Conservation (phyloP, 192 early-diverging fungal genomes). For the Allomyces javanicus region DNA sequence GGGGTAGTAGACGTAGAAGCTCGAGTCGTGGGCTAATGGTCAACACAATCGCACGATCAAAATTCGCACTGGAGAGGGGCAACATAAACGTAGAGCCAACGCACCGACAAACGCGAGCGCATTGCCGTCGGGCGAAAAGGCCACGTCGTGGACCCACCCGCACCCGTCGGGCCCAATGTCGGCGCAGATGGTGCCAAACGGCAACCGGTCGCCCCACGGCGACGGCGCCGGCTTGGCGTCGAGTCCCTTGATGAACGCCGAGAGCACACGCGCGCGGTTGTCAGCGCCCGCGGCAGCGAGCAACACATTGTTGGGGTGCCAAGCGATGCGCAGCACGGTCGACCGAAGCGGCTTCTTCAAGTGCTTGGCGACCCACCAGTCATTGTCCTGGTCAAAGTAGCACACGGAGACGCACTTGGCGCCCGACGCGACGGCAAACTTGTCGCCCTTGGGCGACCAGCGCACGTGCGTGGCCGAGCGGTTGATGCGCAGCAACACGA, state of each 20-base stretch:
- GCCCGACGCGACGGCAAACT: conserved; percentile 94
- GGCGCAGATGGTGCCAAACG: conserved; percentile 77
- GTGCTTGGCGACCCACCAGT: conserved; percentile 95
- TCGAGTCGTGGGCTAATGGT: conserved; percentile 49
- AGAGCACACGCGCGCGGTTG: conserved; percentile 72
- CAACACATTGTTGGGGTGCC: conserved; percentile 93
- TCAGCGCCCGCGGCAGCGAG: conserved; percentile 77
- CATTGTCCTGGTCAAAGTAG: conserved; percentile 86
- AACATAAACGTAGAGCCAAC: not conserved
- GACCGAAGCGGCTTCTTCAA: conserved; percentile 79
- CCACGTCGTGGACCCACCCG: conserved; percentile 85
- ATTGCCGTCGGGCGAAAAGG: conserved; percentile 79
- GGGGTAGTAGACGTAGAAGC: conserved; percentile 54
- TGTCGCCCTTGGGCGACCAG: conserved; percentile 90
- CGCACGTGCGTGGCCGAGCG: conserved; percentile 81
- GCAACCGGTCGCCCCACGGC: conserved; percentile 84
- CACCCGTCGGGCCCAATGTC: conserved; percentile 53
- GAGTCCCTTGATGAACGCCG: conserved; percentile 84
- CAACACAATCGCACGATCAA: not conserved
- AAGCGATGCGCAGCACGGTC: conserved; percentile 73
- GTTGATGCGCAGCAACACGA: conserved; percentile 87
- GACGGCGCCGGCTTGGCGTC: conserved; percentile 72
- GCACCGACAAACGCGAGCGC: conserved; percentile 56
- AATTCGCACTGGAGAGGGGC: not conserved
- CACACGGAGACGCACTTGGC: conserved; percentile 78